A percentile compares a stretch with the other conserved stretches of the same genome.
Evolutionary conservation across 768 basidiomycete species (phyloP).

Genomic region (Austroboletus festivus): DNA sequence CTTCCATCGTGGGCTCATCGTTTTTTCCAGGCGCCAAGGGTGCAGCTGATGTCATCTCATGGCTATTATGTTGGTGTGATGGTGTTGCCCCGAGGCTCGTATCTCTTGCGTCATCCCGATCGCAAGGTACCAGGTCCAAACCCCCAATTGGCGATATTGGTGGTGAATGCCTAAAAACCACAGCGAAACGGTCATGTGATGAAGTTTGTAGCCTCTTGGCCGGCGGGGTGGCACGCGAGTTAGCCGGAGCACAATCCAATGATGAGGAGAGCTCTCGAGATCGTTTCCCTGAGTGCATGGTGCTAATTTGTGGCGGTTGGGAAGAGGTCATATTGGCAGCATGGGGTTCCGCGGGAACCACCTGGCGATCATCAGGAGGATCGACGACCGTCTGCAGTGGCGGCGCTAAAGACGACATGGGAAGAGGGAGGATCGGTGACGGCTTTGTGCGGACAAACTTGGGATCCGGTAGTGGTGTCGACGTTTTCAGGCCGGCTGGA

Average conservation of each 20-base stretch:
- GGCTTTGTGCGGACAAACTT: slow-evolving; percentile 39
- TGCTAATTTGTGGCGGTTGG: slow-evolving; percentile 15
- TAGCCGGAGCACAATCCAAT: slow-evolving; percentile 21
- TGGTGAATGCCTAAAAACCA: not conserved
- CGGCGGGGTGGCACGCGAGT: slow-evolving; percentile 20
- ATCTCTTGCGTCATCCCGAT: slow-evolving; percentile 4
- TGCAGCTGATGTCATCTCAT: not conserved
- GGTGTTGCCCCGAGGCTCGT: not conserved
- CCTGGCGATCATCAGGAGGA: slow-evolving; percentile 18
- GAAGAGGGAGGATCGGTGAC: slow-evolving; percentile 35
- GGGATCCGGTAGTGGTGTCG: slow-evolving; percentile 42
- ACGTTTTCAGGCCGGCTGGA: slow-evolving; percentile 48
- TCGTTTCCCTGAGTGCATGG: slow-evolving; percentile 27
- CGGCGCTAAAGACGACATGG: slow-evolving; percentile 25
- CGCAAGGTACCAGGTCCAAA: slow-evolving; percentile 1
- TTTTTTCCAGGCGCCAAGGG: slow-evolving; percentile 4
- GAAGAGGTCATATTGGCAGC: slow-evolving; percentile 11
- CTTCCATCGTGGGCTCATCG: not conserved
- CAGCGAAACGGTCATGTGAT: slow-evolving; percentile 2
- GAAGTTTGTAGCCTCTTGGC: slow-evolving; percentile 20
- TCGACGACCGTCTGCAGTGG: slow-evolving; percentile 20
- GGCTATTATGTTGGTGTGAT: not conserved
- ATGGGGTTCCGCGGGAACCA: slow-evolving; percentile 3
- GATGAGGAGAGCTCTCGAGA: slow-evolving; percentile 25
- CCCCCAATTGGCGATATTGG: slow-evolving; percentile 10